Conservation (phyloP, 2,329 filamentous ascomycete species). For the Alternaria burnsii region DNA sequence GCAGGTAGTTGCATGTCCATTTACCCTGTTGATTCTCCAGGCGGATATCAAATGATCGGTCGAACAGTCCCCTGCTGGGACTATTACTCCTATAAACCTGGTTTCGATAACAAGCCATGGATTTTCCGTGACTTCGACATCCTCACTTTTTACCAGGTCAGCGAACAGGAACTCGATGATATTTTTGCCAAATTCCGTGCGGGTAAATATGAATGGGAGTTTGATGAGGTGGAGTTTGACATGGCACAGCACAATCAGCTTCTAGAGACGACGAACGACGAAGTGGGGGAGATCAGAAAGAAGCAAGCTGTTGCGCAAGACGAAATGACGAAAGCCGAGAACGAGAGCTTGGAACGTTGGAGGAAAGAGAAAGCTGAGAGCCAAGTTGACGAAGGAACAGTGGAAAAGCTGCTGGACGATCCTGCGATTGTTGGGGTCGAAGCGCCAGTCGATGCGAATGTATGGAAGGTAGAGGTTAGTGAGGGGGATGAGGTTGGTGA, state of each 20-base stretch:
- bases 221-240: constrained; percentile 61
- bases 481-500: constrained; percentile 49
- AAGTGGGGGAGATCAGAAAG: constrained; percentile 57
- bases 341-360: constrained; percentile 55
- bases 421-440: constrained; percentile 50
- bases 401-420: constrained; percentile 60
- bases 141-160: constrained; percentile 64
- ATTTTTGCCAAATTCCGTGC: constrained; percentile 59
- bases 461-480: constrained; percentile 56
- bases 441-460: constrained; percentile 57
- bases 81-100: constrained; percentile 61
- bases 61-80: constrained; percentile 64
- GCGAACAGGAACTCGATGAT: constrained; percentile 60
- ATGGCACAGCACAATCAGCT: constrained; percentile 64
- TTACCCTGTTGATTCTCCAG: constrained; percentile 65
- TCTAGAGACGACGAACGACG: constrained; percentile 56
- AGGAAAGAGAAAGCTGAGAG: constrained; percentile 54
- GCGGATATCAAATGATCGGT: constrained; percentile 65
- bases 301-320: constrained; percentile 60
- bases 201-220: constrained; percentile 62
- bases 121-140: constrained; percentile 67
- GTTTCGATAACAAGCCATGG: constrained; percentile 60
- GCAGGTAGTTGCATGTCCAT: constrained; percentile 64
- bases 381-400: constrained; percentile 58
- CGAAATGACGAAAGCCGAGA: constrained; percentile 58